A percentile compares a stretch with the other conserved stretches of the same genome.
These are phyloP conservation scores for Rickenella mellea DNA, from an alignment of 768 basidiomycete genomes.

Conservation along the genomic window DNA sequence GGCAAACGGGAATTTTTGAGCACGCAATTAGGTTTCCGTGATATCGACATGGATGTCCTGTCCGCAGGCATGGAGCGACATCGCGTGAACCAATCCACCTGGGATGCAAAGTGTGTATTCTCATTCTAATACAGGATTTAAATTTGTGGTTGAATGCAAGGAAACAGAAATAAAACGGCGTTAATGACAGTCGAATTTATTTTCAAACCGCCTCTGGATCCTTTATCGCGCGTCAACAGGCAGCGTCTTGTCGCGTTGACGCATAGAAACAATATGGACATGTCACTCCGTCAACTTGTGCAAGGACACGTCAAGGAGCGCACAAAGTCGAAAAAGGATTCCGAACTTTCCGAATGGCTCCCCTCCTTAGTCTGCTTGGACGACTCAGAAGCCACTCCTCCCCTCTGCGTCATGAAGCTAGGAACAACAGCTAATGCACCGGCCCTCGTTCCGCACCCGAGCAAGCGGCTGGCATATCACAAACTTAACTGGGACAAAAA, in stretches of 20 bases:
- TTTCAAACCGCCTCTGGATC: conserved; percentile 45
- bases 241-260: conserved; percentile 37
- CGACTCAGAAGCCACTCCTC: conserved; percentile 40
- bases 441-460: not conserved
- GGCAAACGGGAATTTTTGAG: conserved; percentile 63
- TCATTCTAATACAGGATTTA: conserved; percentile 2
- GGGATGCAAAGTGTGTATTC: conserved; percentile 65
- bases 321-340: conserved; percentile 33
- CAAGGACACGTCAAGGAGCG: conserved; percentile 36
- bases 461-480: conserved; percentile 35
- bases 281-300: conserved; percentile 40
- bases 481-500: conserved; percentile 42
- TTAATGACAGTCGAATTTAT: conserved; percentile 67
- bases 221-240: conserved; percentile 19
- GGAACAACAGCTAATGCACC: not conserved
- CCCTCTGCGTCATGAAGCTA: conserved; percentile 47
- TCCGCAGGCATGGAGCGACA: conserved; percentile 77
- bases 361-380: conserved; percentile 40
- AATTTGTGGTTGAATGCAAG: not conserved
- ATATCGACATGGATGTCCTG: conserved; percentile 69
- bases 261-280: conserved; percentile 49
- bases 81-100: conserved; percentile 70
- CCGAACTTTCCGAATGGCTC: conserved; percentile 44
- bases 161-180: conserved; percentile 51
- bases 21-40: conserved; percentile 54